Conservation (phyloP, 306 rosid species). For the Cicer judaicum region DNA sequence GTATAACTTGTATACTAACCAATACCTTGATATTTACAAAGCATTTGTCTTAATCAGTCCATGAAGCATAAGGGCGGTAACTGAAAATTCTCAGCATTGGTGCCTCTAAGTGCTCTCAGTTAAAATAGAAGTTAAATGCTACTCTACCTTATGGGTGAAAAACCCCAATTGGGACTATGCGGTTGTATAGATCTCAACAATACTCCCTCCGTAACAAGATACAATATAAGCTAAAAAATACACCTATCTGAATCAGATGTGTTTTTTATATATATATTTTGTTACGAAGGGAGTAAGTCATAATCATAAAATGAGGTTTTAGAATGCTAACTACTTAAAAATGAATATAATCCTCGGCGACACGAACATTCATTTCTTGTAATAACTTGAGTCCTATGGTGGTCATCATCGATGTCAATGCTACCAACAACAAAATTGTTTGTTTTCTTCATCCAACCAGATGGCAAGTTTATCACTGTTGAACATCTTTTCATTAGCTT, state of each 20-base stretch:
- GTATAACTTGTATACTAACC: slow-evolving; percentile 35
- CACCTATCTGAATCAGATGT: no score
- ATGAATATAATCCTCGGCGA: slow-evolving; percentile 33
- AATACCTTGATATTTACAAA: slow-evolving; percentile 49
- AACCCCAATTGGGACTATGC: neutral
- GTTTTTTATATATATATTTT: no score
- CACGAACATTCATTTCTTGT: slow-evolving; percentile 34
- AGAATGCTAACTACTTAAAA: slow-evolving; percentile 34
- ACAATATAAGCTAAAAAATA: no score
- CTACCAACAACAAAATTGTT: slow-evolving; percentile 33
- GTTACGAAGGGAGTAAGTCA: neutral
- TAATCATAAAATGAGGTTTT: neutral
- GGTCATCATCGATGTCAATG: slow-evolving; percentile 31
- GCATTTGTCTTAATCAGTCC: slow-evolving; percentile 31
- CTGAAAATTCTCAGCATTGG: slow-evolving; percentile 22
- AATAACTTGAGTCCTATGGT: slow-evolving; percentile 21
- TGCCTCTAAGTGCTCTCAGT: slow-evolving; percentile 34
- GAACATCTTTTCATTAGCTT: slow-evolving; percentile 34
- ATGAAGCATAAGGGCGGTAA: slow-evolving; percentile 12
- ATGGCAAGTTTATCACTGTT: slow-evolving; percentile 26
- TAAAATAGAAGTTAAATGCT: slow-evolving; percentile 30
- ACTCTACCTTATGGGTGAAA: slow-evolving; percentile 35
- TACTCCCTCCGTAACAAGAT: no score
- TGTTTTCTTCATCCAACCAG: slow-evolving; percentile 37
- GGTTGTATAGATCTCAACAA: no score